These are phyloP conservation scores for Kwoniella bestiolae DNA, from an alignment of 768 basidiomycete species.

Conservation along the genomic window DNA sequence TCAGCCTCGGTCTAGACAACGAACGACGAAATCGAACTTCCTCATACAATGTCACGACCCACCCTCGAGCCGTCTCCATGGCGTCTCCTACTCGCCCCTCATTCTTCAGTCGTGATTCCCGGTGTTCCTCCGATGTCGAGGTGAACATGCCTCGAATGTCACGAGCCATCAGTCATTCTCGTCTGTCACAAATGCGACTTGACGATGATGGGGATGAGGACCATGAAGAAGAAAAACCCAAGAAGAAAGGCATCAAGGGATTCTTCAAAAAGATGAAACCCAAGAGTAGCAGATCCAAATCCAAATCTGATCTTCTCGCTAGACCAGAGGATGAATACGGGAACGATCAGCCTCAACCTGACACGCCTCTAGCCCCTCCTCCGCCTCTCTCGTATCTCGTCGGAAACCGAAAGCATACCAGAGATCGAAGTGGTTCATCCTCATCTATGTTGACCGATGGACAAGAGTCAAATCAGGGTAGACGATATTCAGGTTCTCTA, in stretches of 20 bases:
- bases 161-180: conserved; percentile 30
- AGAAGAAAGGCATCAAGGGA: conserved; percentile 57
- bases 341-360: conserved; percentile 22
- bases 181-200: conserved; percentile 37
- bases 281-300: conserved; percentile 32
- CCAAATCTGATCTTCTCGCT: conserved; percentile 4
- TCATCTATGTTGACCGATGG: conserved; percentile 40
- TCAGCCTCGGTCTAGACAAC: conserved; percentile 55
- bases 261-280: conserved; percentile 55
- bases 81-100: conserved; percentile 53
- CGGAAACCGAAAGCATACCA: conserved; percentile 42
- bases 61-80: conserved; percentile 53
- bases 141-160: conserved; percentile 19
- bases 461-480: conserved; percentile 8
- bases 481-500: conserved; percentile 14
- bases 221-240: conserved; percentile 33
- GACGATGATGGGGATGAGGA: conserved; percentile 27
- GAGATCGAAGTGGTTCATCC: conserved; percentile 39
- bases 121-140: conserved; percentile 34
- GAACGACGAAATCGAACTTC: conserved; percentile 47
- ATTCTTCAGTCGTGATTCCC: conserved; percentile 50
- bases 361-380: conserved; percentile 78
- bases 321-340: conserved; percentile 8
- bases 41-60: conserved; percentile 34
- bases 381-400: conserved; percentile 90